Evolutionary conservation across 2,329 filamentous ascomycete genomes (phyloP).

Genomic region (Cladophialophora bantiana): DNA sequence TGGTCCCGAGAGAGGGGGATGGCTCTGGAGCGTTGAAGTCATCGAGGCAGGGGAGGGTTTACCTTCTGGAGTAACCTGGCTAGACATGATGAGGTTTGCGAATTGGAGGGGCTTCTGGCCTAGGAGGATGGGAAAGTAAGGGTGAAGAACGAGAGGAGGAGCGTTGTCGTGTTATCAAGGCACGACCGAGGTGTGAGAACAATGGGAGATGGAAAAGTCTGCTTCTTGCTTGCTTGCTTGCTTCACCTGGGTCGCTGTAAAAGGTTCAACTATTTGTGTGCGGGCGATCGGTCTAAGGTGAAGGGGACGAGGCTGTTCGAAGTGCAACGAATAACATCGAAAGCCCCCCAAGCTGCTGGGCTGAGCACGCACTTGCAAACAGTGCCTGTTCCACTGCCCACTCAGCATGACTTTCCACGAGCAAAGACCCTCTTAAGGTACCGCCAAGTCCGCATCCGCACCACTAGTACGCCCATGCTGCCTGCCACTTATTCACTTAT

Average conservation of each 20-base stretch:
- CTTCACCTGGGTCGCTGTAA: conserved; percentile 10
- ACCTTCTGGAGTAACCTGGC: conserved; percentile 57
- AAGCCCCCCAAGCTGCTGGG: conserved; percentile 24
- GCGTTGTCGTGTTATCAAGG: conserved; percentile 22
- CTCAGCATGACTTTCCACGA: conserved; percentile 1
- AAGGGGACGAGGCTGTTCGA: conserved; percentile 36
- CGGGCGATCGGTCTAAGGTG: conserved; percentile 17
- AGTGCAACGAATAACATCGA: conserved; percentile 40
- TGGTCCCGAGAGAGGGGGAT: background rate
- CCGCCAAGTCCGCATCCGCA: background rate
- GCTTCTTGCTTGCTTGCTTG: conserved; percentile 23
- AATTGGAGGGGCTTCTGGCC: conserved; percentile 19
- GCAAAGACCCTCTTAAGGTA: conserved; percentile 5
- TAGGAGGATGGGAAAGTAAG: conserved; percentile 18
- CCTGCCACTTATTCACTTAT: background rate
- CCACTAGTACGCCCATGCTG: background rate
- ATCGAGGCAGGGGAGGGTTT: conserved; percentile 43
- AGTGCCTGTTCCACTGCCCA: conserved; percentile 10
- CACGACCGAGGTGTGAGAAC: conserved; percentile 41
- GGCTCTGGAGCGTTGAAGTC: background rate
- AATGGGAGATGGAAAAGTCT: conserved; percentile 23
- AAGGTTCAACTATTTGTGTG: conserved; percentile 28
- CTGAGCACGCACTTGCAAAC: background rate
- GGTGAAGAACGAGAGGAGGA: conserved; percentile 15
- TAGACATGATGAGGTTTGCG: conserved; percentile 43